Evolutionary conservation across 2,329 filamentous ascomycete genomes (phyloP).

Genomic region (Diaporthe capsici): DNA sequence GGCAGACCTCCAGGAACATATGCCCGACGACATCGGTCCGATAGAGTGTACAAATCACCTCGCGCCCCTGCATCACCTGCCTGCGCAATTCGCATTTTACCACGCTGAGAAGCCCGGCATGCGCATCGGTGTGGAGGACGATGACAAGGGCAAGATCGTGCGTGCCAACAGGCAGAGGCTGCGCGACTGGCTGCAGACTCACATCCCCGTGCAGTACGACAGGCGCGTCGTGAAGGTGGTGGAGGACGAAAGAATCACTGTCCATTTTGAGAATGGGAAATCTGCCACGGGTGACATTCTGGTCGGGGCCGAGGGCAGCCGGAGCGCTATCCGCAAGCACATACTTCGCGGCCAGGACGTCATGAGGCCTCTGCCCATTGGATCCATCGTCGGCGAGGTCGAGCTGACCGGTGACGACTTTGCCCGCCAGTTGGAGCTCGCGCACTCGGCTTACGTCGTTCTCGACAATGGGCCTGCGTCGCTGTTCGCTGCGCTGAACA

Average conservation of each 20-base stretch:
- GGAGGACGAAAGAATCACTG: conserved; percentile 53
- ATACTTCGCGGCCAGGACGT: conserved; percentile 48
- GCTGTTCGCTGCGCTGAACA: conserved; percentile 48
- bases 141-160: conserved; percentile 49
- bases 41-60: conserved; percentile 46
- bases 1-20: conserved; percentile 42
- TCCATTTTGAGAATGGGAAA: conserved; percentile 60
- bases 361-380: conserved; percentile 47
- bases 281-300: conserved; percentile 59
- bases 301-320: conserved; percentile 62
- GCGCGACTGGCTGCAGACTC: conserved; percentile 47
- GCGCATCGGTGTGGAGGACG: conserved; percentile 45
- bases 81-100: conserved; percentile 46
- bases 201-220: conserved; percentile 54
- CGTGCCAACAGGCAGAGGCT: conserved; percentile 50
- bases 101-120: conserved; percentile 30
- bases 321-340: conserved; percentile 52
- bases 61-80: conserved; percentile 44
- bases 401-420: conserved; percentile 48
- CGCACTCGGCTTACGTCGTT: conserved; percentile 49
- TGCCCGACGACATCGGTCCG: conserved; percentile 45
- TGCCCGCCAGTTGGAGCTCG: conserved; percentile 50
- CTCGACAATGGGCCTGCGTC: conserved; percentile 34
- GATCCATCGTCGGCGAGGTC: conserved; percentile 48
- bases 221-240: conserved; percentile 54